phyloP scores from a whole-genome alignment of 2,329 filamentous ascomycete species.

The Sphaerulina vaccinii region DNA sequence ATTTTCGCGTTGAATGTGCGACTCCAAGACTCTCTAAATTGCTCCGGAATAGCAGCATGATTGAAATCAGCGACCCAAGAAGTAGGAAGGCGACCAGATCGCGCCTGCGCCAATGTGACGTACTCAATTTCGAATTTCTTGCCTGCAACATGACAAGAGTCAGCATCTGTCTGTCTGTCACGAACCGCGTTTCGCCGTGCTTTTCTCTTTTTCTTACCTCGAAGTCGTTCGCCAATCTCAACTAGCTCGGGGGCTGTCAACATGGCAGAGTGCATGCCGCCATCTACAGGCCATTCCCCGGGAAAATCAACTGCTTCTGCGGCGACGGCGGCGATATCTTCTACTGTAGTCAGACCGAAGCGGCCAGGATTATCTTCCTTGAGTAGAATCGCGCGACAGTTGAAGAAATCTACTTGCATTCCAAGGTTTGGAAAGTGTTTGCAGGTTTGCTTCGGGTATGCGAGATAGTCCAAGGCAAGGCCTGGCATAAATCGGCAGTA shows the following conservation, averaged over 20 bases:
- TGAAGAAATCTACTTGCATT: slow-evolving; percentile 41
- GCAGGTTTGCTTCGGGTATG: slow-evolving; percentile 49
- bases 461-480: slow-evolving; percentile 48
- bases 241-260: slow-evolving; percentile 39
- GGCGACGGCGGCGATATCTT: slow-evolving; percentile 46
- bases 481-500: slow-evolving; percentile 59
- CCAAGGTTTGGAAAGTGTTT: slow-evolving; percentile 47
- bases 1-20: slow-evolving; percentile 7
- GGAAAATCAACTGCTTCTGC: slow-evolving; percentile 46
- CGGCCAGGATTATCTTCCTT: slow-evolving; percentile 37
- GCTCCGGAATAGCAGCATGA: slow-evolving; percentile 32
- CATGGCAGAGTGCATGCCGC: slow-evolving; percentile 45
- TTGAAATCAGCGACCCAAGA: slow-evolving; percentile 41
- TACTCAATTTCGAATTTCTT: slow-evolving; percentile 45
- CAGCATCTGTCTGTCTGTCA: slow-evolving; percentile 29
- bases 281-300: slow-evolving; percentile 44
- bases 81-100: slow-evolving; percentile 42
- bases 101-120: slow-evolving; percentile 50
- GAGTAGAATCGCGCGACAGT: slow-evolving; percentile 45
- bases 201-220: slow-evolving; percentile 12
- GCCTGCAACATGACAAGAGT: slow-evolving; percentile 34
- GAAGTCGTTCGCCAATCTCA: slow-evolving; percentile 12
- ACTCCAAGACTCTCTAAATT: slow-evolving; percentile 8
- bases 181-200: background rate
- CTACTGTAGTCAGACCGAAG: slow-evolving; percentile 47